Evolutionary conservation across 2,329 filamentous ascomycete genomes (phyloP).

Genomic region (Tolypocladium ovalisporum): DNA sequence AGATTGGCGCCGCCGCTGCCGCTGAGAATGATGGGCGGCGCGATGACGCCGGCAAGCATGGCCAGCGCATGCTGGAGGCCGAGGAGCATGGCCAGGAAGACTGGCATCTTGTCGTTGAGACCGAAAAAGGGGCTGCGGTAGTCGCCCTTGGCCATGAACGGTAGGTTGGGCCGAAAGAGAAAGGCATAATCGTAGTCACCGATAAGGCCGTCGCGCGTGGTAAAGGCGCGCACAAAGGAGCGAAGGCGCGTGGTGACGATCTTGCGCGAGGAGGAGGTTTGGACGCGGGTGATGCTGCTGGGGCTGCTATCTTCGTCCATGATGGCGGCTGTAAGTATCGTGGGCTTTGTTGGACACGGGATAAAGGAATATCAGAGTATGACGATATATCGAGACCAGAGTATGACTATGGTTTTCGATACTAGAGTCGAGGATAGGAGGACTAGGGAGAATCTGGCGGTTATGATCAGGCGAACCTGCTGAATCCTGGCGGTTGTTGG

Average conservation of each 20-base stretch:
- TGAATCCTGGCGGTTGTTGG: constrained; percentile 13
- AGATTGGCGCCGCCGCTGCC: constrained; percentile 54
- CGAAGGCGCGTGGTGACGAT: constrained; percentile 10
- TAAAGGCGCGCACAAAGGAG: constrained; percentile 27
- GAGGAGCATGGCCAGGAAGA: constrained; percentile 61
- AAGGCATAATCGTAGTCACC: constrained; percentile 86
- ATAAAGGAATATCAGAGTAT: background rate
- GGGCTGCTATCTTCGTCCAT: constrained; percentile 50
- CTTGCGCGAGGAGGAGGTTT: constrained; percentile 20
- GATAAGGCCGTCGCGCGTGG: constrained; percentile 60
- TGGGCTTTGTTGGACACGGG: background rate
- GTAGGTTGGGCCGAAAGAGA: constrained; percentile 72
- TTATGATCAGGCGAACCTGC: constrained; percentile 11
- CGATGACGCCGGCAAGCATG: constrained; percentile 68
- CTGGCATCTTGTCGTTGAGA: constrained; percentile 68
- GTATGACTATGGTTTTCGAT: too few species aligned
- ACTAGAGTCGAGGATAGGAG: background rate
- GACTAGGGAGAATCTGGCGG: background rate
- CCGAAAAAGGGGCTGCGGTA: constrained; percentile 65
- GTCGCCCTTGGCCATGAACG: constrained; percentile 58
- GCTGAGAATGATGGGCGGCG: constrained; percentile 64
- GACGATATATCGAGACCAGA: background rate
- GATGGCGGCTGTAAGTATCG: background rate
- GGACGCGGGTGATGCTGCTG: constrained; percentile 33
- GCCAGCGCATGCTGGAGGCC: constrained; percentile 71